Evolutionary conservation across 495 filamentous ascomycete species (phyloP).

Genomic region (Bombardia bombarda): DNA sequence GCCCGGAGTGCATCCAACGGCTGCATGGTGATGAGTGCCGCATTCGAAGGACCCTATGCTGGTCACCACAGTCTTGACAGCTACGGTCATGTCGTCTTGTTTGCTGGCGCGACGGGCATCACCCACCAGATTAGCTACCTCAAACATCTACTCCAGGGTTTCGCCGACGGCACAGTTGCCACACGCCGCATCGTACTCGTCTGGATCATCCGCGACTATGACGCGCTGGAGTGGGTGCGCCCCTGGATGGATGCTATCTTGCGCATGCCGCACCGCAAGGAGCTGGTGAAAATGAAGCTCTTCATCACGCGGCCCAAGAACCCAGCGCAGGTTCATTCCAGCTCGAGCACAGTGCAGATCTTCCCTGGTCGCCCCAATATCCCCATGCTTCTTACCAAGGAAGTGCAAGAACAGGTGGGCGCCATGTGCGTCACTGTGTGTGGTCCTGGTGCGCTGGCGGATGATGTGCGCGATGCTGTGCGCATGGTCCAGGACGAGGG

Average conservation of each 20-base stretch:
- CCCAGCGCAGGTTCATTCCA: constrained; percentile 61
- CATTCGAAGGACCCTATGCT: constrained; percentile 82
- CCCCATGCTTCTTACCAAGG: constrained; percentile 64
- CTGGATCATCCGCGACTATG: constrained; percentile 84
- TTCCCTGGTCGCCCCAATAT: constrained; percentile 80
- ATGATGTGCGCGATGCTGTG: constrained; percentile 73
- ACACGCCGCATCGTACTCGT: constrained; percentile 74
- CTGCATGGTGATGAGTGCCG: constrained; percentile 31
- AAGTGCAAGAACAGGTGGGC: constrained; percentile 68
- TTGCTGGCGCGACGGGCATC: constrained; percentile 89
- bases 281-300: constrained; percentile 73
- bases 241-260: constrained; percentile 90
- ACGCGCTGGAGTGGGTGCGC: constrained; percentile 85
- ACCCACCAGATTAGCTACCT: constrained; percentile 91
- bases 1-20: constrained; percentile 12
- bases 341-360: constrained; percentile 76
- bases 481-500: constrained; percentile 53
- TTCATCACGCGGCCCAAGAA: constrained; percentile 79
- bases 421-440: constrained; percentile 90
- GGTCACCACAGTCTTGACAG: constrained; percentile 75
- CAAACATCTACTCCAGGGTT: constrained; percentile 67
- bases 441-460: constrained; percentile 73
- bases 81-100: constrained; percentile 83
- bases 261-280: constrained; percentile 64
- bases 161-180: constrained; percentile 64